Evolutionary conservation across 352 stramenopile species (phyloP).

Genomic region (Pythium angustatum): DNA sequence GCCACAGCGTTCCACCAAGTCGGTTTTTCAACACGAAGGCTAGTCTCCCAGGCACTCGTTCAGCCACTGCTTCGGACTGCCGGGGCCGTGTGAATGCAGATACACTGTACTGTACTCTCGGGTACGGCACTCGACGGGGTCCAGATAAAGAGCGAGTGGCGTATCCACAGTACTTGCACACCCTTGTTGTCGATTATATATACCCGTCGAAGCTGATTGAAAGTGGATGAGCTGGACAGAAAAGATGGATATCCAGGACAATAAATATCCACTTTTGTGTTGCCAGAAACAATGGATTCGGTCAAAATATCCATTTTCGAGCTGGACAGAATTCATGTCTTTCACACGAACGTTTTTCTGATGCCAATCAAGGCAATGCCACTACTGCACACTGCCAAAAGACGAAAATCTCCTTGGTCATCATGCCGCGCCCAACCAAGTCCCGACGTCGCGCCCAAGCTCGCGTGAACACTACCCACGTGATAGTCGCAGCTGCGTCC

Average conservation of each 20-base stretch:
- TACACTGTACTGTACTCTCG: too few species aligned
- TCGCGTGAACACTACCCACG: background rate
- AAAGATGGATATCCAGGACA: background rate
- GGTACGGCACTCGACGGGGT: too few species aligned
- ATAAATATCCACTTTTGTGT: background rate
- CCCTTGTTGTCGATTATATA: too few species aligned
- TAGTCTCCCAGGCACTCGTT: too few species aligned
- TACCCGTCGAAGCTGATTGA: too few species aligned
- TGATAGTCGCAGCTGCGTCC: background rate
- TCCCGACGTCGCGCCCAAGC: background rate
- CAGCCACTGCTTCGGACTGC: too few species aligned
- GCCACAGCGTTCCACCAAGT: too few species aligned
- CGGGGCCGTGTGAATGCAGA: too few species aligned
- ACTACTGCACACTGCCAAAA: background rate
- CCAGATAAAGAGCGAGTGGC: too few species aligned
- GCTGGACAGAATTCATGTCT: background rate
- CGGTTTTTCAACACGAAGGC: too few species aligned
- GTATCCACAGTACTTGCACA: too few species aligned
- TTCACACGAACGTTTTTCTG: background rate
- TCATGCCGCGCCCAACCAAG: background rate
- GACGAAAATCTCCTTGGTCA: background rate
- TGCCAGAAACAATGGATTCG: background rate
- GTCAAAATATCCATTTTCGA: background rate
- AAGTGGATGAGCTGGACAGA: too few species aligned
- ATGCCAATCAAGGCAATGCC: background rate